Conservation (phyloP, 1,284 basidiomycete genomes). For the Ustilago sp. region DNA sequence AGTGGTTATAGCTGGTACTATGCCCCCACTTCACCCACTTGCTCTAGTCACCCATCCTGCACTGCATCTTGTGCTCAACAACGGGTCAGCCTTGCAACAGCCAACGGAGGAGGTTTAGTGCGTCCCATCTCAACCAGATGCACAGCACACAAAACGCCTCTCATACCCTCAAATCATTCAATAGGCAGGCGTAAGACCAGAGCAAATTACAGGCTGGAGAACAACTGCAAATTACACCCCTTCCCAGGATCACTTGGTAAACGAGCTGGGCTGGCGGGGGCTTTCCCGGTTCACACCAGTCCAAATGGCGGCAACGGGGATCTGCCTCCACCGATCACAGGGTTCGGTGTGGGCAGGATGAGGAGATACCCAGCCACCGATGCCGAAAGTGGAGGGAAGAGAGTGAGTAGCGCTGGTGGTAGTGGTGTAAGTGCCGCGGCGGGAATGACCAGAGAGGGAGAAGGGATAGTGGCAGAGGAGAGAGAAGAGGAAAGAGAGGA, state of each 20-base stretch:
- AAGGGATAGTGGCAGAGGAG: neutral
- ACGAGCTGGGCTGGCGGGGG: neutral
- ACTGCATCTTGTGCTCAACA: too few species aligned
- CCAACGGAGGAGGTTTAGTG: neutral
- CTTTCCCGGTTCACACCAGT: too few species aligned
- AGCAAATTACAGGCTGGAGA: conserved; percentile 38
- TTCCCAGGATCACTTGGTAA: conserved; percentile 30
- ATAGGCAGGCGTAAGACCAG: conserved; percentile 23
- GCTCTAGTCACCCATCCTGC: too few species aligned
- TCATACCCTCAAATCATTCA: conserved; percentile 26
- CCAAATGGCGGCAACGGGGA: neutral
- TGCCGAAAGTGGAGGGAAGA: neutral
- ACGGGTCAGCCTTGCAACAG: neutral
- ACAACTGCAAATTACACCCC: conserved; percentile 45
- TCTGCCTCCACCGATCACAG: conserved; percentile 30
- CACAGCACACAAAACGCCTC: neutral
- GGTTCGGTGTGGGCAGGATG: conserved; percentile 35
- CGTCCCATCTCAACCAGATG: neutral
- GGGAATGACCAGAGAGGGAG: neutral
- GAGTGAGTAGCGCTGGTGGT: too few species aligned
- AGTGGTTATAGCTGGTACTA: conserved; percentile 31
- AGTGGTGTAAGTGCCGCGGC: too few species aligned
- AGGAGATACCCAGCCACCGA: conserved; percentile 1
- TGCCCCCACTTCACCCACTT: neutral
- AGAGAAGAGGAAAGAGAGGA: conserved; percentile 9